These are phyloP conservation scores for Aspergillus proliferans DNA, from an alignment of 2,329 filamentous ascomycete genomes.

Conservation along the genomic window DNA sequence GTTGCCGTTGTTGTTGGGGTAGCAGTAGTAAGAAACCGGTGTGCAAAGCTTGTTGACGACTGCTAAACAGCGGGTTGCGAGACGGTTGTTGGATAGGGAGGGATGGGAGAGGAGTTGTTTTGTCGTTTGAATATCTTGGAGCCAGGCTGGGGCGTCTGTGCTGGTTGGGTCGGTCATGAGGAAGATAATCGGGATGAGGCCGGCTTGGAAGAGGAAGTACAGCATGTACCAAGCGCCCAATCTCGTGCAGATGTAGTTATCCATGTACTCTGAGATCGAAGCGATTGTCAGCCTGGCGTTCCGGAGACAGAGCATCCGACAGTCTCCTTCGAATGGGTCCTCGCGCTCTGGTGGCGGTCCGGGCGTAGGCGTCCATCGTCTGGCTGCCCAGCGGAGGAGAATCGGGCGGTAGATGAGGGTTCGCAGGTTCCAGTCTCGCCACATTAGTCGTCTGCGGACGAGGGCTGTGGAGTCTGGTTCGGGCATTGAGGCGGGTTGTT, in stretches of 20 bases:
- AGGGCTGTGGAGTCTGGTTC: slow-evolving; percentile 33
- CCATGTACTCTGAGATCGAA: slow-evolving; percentile 38
- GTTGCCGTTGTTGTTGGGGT: neutral
- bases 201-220: slow-evolving; percentile 44
- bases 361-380: slow-evolving; percentile 29
- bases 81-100: slow-evolving; percentile 32
- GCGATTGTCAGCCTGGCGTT: slow-evolving; percentile 37
- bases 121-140: slow-evolving; percentile 36
- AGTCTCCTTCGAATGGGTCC: slow-evolving; percentile 33
- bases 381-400: slow-evolving; percentile 35
- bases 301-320: slow-evolving; percentile 34
- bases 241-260: slow-evolving; percentile 34
- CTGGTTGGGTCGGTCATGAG: slow-evolving; percentile 38
- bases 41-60: slow-evolving; percentile 35
- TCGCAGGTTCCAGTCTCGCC: slow-evolving; percentile 40
- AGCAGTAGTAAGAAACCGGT: slow-evolving; percentile 12
- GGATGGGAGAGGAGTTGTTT: slow-evolving; percentile 35
- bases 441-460: slow-evolving; percentile 35
- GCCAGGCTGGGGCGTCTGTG: slow-evolving; percentile 30
- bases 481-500: slow-evolving; percentile 26
- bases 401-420: slow-evolving; percentile 41
- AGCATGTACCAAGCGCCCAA: slow-evolving; percentile 41
- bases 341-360: slow-evolving; percentile 22
- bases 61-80: slow-evolving; percentile 35
- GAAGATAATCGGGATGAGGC: slow-evolving; percentile 38